Base-by-base conservation (phyloP, 2,329 filamentous ascomycete genomes). In the Fusarium gaditjirri region DNA sequence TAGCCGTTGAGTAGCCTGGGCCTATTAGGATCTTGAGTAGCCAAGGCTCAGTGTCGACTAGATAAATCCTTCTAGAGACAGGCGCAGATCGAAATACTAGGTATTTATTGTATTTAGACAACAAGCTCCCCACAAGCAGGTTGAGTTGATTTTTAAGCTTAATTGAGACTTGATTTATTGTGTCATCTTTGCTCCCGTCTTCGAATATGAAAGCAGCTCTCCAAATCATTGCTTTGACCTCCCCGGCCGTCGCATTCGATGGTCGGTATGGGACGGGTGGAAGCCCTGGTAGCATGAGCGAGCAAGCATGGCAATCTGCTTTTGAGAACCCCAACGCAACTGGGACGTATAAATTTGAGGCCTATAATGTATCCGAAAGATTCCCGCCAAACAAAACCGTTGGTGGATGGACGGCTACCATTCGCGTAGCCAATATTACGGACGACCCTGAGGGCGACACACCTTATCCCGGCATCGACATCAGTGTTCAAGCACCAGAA, bases 251-350 rank as follows among this genome's bases (percentile, higher is more conserved):
- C 21, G 66, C 64, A 27, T 63, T 52, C 31, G n/a, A 50, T 64
- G 58, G 50, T 16, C 9, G 14, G 27, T 21, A 38, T 19, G 58
- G 31, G 19, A 11, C 38, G 9, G 27, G 9, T 23, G 50, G 44
- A 46, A n/a, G 23, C 27, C 35, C 46, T 42, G 23, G 29, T 27
- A 39, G 67, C 23, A 38, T 68, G 47, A 69, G 27, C n/a, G 46
- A 56, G 53, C 52, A 59, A 25, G 46, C 56, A 42, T 69, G 65
- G 65, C 50, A 46, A 25, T 50, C 44, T 33, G 52, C n/a, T n/a
- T 69, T 69, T 17, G 27, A 69, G 36, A 62, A 64, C 10, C 35
- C 58, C n/a, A 68, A 68, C 39, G 65, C 57, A 39, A 68, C 56
- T 8, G 64, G 57, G 10, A 57, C 39, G 31, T 69, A 58, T 29